A percentile compares a stretch with the other conserved stretches of the same genome.
phyloP scores from a whole-genome alignment of 208 protist species.

The Lotmaria passim region DNA sequence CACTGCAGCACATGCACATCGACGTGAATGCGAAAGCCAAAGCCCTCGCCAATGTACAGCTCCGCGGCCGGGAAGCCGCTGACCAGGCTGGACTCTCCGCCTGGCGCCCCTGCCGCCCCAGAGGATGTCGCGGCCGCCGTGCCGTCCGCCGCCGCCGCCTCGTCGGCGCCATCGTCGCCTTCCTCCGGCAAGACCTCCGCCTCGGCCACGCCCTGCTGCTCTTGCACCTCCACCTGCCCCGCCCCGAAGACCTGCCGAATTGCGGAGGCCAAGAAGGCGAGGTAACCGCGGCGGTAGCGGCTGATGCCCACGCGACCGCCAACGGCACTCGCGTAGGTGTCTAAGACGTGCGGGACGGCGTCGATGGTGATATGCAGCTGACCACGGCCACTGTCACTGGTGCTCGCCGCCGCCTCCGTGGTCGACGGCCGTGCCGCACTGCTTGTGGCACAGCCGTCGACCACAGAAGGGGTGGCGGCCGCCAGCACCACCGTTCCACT shows the following conservation, averaged over 20 bases:
- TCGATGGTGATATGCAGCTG: constrained; percentile 77
- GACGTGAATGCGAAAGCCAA: constrained; percentile 79
- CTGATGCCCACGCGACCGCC: constrained; percentile 42
- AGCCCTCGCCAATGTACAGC: constrained; percentile 79
- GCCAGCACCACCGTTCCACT: constrained; percentile 71
- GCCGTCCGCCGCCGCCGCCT: constrained; percentile 2
- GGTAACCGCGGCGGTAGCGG: constrained; percentile 68
- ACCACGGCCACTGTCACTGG: constrained; percentile 21
- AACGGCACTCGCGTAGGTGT: constrained; percentile 62
- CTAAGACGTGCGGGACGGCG: constrained; percentile 64
- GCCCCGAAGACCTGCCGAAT: constrained; percentile 77
- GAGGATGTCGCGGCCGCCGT: constrained; percentile 15
- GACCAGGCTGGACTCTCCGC: constrained; percentile 1
- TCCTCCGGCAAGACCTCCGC: constrained; percentile 45
- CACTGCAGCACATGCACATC: constrained; percentile 81
- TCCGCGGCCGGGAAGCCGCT: constrained; percentile 61
- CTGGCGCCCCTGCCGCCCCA: constrained; percentile 2
- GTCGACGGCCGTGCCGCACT: constrained; percentile 21
- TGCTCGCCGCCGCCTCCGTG: not conserved
- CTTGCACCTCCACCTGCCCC: constrained; percentile 57
- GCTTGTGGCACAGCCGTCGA: constrained; percentile 47
- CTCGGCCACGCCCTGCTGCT: constrained; percentile 67
- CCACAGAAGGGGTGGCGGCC: constrained; percentile 60
- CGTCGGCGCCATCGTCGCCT: not conserved
- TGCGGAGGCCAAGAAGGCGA: constrained; percentile 55